Evolutionary conservation across 345 rosid species (phyloP).

Genomic region (Salix purpurea): DNA sequence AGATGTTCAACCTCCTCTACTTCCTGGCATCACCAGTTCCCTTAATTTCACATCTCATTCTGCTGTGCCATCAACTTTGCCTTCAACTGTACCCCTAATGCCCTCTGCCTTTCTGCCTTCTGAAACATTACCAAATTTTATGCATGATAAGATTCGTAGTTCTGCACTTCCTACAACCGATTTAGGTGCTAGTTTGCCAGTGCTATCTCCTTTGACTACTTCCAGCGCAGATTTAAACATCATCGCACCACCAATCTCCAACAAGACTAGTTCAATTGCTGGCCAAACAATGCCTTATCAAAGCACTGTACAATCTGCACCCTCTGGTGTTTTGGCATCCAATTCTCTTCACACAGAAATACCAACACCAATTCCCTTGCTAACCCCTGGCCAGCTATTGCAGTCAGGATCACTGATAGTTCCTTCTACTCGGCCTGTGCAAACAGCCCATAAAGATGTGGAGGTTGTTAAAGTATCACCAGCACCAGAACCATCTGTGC

Average conservation of each 20-base stretch:
- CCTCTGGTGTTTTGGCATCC: constrained; percentile 41
- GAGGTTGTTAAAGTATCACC: constrained; percentile 66
- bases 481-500: constrained; percentile 42
- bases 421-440: constrained; percentile 41
- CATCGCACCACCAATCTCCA: constrained; percentile 35
- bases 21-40: constrained; percentile 34
- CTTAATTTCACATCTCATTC: constrained; percentile 35
- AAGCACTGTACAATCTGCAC: constrained; percentile 34
- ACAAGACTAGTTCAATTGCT: constrained; percentile 41
- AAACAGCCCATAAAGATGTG: constrained; percentile 55
- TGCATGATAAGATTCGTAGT: constrained; percentile 42
- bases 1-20: constrained; percentile 20
- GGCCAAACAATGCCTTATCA: constrained; percentile 48
- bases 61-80: constrained; percentile 39
- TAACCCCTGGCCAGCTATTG: constrained; percentile 75
- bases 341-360: constrained; percentile 41
- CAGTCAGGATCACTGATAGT: constrained; percentile 48
- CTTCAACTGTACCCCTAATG: constrained; percentile 33
- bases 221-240: constrained; percentile 44
- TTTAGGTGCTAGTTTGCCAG: constrained; percentile 40
- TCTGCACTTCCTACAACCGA: constrained; percentile 44
- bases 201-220: constrained; percentile 47
- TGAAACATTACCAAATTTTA: constrained; percentile 46
- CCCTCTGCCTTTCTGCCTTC: constrained; percentile 54
- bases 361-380: constrained; percentile 47